Evolutionary conservation across 306 rosid species (phyloP).

Genomic region (Hylodesmum podocarpum): DNA sequence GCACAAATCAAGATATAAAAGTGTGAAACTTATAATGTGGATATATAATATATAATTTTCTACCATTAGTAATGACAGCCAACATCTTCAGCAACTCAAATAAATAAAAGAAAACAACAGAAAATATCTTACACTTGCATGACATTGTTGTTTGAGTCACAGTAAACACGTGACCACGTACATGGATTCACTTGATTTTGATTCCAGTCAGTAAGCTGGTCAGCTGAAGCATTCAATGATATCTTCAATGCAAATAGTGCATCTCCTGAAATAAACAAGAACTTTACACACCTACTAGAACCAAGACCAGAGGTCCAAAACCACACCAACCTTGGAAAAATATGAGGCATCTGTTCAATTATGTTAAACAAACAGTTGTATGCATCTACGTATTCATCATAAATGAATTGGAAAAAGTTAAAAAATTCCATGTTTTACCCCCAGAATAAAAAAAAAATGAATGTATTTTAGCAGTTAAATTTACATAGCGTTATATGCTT

Average conservation of each 20-base stretch:
- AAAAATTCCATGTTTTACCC: conserved; percentile 1
- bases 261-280: conserved; percentile 64
- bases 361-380: background rate
- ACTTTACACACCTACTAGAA: conserved; percentile 25
- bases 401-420: conserved; percentile 19
- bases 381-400: background rate
- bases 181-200: conserved; percentile 91
- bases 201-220: conserved; percentile 87
- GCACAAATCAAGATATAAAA: conserved; percentile 4
- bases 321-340: conserved; percentile 11
- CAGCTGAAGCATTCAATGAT: conserved; percentile 61
- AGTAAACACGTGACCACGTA: conserved; percentile 85
- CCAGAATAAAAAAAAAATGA: background rate
- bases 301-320: conserved; percentile 4
- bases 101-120: conserved; percentile 13
- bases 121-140: conserved; percentile 68
- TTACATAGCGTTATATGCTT: background rate
- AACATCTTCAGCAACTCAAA: conserved; percentile 22
- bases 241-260: conserved; percentile 64
- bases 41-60: background rate
- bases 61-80: background rate
- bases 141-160: conserved; percentile 56
- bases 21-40: conserved; percentile 9
- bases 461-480: background rate
- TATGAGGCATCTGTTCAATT: background rate